Evolutionary conservation across 768 basidiomycete species (phyloP).

Genomic region (Tephrocybe sp.): DNA sequence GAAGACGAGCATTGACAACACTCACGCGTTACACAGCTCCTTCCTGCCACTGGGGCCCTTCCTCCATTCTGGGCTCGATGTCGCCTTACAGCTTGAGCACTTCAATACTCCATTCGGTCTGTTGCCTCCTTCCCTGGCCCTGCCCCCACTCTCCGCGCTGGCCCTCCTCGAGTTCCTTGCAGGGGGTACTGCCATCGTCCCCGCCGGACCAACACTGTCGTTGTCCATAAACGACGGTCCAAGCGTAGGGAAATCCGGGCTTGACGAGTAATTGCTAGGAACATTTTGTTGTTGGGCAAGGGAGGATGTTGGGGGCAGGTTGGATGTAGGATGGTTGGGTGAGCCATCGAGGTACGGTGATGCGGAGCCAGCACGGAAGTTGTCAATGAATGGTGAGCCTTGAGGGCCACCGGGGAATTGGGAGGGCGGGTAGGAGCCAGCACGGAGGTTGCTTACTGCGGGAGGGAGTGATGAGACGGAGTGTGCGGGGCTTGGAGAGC

Average conservation of each 20-base stretch:
- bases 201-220: conserved; percentile 13
- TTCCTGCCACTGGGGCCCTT: conserved; percentile 90
- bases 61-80: conserved; percentile 85
- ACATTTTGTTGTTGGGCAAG: background rate
- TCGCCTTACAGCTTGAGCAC: conserved; percentile 80
- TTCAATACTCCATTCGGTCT: conserved; percentile 69
- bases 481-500: conserved; percentile 29
- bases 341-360: background rate
- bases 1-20: conserved; percentile 18
- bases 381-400: conserved; percentile 25
- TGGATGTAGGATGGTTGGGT: background rate
- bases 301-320: background rate
- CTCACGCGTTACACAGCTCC: conserved; percentile 90
- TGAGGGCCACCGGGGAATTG: conserved; percentile 34
- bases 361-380: background rate
- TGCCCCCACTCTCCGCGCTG: conserved; percentile 36
- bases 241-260: conserved; percentile 4
- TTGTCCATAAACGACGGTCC: conserved; percentile 27
- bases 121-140: conserved; percentile 52
- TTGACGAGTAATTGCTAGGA: background rate
- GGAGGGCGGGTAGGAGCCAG: conserved; percentile 29
- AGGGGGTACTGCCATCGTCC: conserved; percentile 50
- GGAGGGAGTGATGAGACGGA: conserved; percentile 27
- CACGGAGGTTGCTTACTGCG: conserved; percentile 29
- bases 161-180: conserved; percentile 55